Evolutionary conservation across 768 basidiomycete species (phyloP).

Genomic region (Tylopilus felleus): DNA sequence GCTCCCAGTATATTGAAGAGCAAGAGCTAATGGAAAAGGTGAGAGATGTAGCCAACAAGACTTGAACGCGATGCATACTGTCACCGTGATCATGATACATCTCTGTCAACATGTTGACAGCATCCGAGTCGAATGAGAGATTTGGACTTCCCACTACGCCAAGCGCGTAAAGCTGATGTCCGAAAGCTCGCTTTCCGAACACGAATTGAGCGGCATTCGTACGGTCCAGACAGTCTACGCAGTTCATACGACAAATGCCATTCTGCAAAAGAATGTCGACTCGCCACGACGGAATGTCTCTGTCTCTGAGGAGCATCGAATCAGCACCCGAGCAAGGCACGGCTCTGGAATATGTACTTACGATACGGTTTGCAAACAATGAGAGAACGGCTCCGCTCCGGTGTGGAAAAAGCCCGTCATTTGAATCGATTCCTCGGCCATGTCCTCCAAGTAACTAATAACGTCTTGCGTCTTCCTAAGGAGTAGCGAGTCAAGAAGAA

Average conservation of each 20-base stretch:
- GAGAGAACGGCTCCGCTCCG: constrained; percentile 80
- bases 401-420: constrained; percentile 95
- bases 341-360: constrained; percentile 18
- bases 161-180: constrained; percentile 92
- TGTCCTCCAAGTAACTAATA: constrained; percentile 90
- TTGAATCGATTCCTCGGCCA: constrained; percentile 90
- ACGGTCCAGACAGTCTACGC: constrained; percentile 94
- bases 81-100: constrained; percentile 99
- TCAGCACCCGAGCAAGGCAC: neutral
- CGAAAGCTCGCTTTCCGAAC: constrained; percentile 90
- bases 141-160: constrained; percentile 85
- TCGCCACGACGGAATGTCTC: constrained; percentile 45
- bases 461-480: constrained; percentile 90
- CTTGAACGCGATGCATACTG: constrained; percentile 48
- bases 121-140: constrained; percentile 88
- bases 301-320: constrained; percentile 24
- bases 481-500: neutral
- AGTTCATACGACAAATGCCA: constrained; percentile 91
- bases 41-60: neutral
- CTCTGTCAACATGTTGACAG: constrained; percentile 94
- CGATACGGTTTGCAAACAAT: constrained; percentile 48
- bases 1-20: constrained; percentile 95
- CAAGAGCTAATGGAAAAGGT: constrained; percentile 58
- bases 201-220: constrained; percentile 98
- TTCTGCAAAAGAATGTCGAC: constrained; percentile 77